Evolutionary conservation across 345 rosid genomes (phyloP).

Genomic region (Lepidium sativum): DNA sequence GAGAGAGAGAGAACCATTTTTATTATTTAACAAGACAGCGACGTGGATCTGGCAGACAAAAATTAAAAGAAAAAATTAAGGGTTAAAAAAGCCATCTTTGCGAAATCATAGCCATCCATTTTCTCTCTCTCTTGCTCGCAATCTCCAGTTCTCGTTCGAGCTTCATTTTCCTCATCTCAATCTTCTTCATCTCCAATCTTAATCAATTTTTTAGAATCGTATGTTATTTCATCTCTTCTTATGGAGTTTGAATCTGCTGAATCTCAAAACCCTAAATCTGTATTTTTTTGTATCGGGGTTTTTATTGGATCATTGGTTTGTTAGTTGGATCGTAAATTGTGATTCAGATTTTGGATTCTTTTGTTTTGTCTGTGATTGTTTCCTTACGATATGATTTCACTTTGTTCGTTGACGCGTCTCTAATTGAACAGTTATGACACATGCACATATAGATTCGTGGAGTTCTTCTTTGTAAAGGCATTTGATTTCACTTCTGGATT

Average conservation of each 20-base stretch:
- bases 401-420: conserved; percentile 8
- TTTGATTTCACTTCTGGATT: background rate
- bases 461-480: background rate
- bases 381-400: background rate
- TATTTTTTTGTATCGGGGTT: background rate
- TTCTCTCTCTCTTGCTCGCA: conserved; percentile 3
- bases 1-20: no score
- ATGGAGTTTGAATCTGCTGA: background rate
- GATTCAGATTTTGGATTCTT: conserved; percentile 1
- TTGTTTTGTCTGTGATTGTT: background rate
- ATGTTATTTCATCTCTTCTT: background rate
- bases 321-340: conserved; percentile 3
- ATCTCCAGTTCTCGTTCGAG: conserved; percentile 10
- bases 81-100: conserved; percentile 17
- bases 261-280: conserved; percentile 28
- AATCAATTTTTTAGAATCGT: conserved; percentile 5
- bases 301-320: conserved; percentile 9
- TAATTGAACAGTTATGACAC: background rate
- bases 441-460: conserved; percentile 10
- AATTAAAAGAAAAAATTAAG: background rate
- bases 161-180: conserved; percentile 16
- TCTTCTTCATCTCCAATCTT: conserved; percentile 8
- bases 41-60: conserved; percentile 28
- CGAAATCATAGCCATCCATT: conserved; percentile 28
- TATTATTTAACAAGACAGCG: conserved; percentile 18